Conservation (phyloP, 331 rosid genomes). For the Saraca asoca region DNA sequence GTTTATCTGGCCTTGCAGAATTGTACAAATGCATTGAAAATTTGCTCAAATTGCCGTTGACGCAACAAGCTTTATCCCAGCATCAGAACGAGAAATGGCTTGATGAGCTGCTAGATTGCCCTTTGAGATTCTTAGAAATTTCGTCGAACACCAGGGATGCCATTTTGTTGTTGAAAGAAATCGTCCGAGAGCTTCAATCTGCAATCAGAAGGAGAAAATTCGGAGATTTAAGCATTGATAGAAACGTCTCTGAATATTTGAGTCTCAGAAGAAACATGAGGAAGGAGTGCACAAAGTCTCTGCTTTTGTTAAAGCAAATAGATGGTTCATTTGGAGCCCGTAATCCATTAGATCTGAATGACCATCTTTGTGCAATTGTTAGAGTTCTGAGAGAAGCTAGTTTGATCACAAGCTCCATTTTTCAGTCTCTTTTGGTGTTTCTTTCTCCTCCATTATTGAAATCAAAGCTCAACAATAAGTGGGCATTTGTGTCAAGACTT, state of each 20-base stretch:
- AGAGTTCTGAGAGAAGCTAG: slow-evolving; percentile 59
- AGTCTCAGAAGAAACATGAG: slow-evolving; percentile 48
- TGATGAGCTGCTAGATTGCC: slow-evolving; percentile 57
- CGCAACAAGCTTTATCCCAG: slow-evolving; percentile 52
- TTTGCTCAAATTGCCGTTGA: slow-evolving; percentile 57
- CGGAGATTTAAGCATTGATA: slow-evolving; percentile 44
- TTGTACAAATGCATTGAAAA: slow-evolving; percentile 53
- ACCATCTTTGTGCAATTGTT: slow-evolving; percentile 51
- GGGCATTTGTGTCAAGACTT: slow-evolving; percentile 66
- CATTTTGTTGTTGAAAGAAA: slow-evolving; percentile 42
- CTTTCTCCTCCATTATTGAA: slow-evolving; percentile 53
- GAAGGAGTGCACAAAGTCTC: slow-evolving; percentile 45
- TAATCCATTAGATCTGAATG: slow-evolving; percentile 34
- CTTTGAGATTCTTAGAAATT: slow-evolving; percentile 57
- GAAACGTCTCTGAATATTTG: slow-evolving; percentile 36
- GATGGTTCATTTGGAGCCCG: slow-evolving; percentile 34
- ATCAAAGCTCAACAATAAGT: slow-evolving; percentile 48
- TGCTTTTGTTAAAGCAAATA: slow-evolving; percentile 49
- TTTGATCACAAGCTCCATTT: slow-evolving; percentile 46
- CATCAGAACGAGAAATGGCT: slow-evolving; percentile 55
- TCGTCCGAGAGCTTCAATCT: slow-evolving; percentile 52
- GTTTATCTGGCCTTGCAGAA: slow-evolving; percentile 47
- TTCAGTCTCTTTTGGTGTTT: slow-evolving; percentile 50
- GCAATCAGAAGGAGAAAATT: slow-evolving; percentile 56
- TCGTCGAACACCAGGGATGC: slow-evolving; percentile 52